phyloP scores from a whole-genome alignment of 2,329 filamentous ascomycete species.

The Penicillium sp. region DNA sequence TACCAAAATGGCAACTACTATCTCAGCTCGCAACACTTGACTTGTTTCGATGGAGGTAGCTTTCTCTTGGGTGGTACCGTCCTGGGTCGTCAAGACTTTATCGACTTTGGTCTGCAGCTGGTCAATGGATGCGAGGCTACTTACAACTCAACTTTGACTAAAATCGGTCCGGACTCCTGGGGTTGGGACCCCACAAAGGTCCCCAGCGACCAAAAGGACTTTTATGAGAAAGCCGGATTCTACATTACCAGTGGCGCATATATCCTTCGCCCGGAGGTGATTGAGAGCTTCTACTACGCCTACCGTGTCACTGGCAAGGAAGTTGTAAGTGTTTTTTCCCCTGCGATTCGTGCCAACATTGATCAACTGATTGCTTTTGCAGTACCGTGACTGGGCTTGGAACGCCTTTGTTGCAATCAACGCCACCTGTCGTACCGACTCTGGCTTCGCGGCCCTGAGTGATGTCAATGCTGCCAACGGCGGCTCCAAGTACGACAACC shows the following conservation, averaged over 20 bases:
- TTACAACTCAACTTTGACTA: conserved; percentile 68
- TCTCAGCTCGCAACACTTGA: conserved; percentile 57
- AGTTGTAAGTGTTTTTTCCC: conserved; percentile 46
- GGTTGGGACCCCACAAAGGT: conserved; percentile 60
- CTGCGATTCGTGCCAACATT: too few relatives aligned
- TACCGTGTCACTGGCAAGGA: conserved; percentile 75
- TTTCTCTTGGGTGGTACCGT: conserved; percentile 80
- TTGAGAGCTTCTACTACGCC: conserved; percentile 86
- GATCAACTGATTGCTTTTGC: conserved; percentile 14
- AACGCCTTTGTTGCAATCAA: conserved; percentile 73
- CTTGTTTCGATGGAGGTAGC: conserved; percentile 83
- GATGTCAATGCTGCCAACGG: conserved; percentile 69
- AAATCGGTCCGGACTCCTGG: conserved; percentile 77
- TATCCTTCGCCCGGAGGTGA: conserved; percentile 75
- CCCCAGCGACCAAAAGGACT: conserved; percentile 55
- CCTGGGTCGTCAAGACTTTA: conserved; percentile 67
- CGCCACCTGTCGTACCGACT: conserved; percentile 62
- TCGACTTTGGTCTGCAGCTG: conserved; percentile 73
- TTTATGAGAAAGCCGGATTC: conserved; percentile 72
- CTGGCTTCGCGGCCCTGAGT: conserved; percentile 67
- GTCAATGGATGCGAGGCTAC: conserved; percentile 74
- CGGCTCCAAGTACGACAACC: conserved; percentile 67
- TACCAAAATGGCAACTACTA: conserved; percentile 42
- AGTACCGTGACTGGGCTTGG: conserved; percentile 85
- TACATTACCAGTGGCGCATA: conserved; percentile 68